Evolutionary conservation across 768 basidiomycete species (phyloP).

Genomic region (Boletus bicolor): DNA sequence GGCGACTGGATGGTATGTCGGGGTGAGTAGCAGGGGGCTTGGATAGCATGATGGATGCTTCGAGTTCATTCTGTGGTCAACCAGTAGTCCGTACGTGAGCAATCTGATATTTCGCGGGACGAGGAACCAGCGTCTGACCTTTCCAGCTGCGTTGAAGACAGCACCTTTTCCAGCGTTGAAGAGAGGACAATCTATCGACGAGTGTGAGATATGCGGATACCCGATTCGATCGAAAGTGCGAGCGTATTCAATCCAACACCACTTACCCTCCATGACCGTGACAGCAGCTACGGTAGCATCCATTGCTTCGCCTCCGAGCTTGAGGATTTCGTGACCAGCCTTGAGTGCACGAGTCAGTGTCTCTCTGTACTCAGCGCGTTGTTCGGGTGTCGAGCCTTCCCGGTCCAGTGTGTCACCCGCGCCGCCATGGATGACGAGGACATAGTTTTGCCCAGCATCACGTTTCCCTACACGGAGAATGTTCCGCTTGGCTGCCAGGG

Average conservation of each 20-base stretch:
- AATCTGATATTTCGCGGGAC: neutral
- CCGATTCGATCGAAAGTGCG: neutral
- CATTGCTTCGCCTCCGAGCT: slow-evolving; percentile 73
- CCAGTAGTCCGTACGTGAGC: neutral
- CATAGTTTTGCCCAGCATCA: slow-evolving; percentile 21
- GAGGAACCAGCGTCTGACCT: slow-evolving; percentile 42
- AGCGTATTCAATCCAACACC: neutral
- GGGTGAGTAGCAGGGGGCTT: slow-evolving; percentile 68
- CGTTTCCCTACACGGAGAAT: slow-evolving; percentile 9
- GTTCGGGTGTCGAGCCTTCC: slow-evolving; percentile 54
- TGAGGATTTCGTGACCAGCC: slow-evolving; percentile 65
- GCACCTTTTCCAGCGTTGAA: slow-evolving; percentile 82
- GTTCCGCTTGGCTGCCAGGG: neutral
- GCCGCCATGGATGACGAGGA: slow-evolving; percentile 77
- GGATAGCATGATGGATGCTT: slow-evolving; percentile 78
- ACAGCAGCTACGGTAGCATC: slow-evolving; percentile 82
- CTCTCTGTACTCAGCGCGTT: slow-evolving; percentile 54
- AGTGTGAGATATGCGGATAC: neutral
- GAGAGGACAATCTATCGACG: slow-evolving; percentile 58
- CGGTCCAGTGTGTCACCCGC: slow-evolving; percentile 63
- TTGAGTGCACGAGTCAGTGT: slow-evolving; percentile 52
- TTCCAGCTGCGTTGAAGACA: slow-evolving; percentile 78
- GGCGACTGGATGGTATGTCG: slow-evolving; percentile 52
- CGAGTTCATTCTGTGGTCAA: slow-evolving; percentile 66
- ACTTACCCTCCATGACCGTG: slow-evolving; percentile 63